These are phyloP conservation scores for Leccinum boreale DNA, from an alignment of 768 basidiomycete genomes.

Conservation along the genomic window DNA sequence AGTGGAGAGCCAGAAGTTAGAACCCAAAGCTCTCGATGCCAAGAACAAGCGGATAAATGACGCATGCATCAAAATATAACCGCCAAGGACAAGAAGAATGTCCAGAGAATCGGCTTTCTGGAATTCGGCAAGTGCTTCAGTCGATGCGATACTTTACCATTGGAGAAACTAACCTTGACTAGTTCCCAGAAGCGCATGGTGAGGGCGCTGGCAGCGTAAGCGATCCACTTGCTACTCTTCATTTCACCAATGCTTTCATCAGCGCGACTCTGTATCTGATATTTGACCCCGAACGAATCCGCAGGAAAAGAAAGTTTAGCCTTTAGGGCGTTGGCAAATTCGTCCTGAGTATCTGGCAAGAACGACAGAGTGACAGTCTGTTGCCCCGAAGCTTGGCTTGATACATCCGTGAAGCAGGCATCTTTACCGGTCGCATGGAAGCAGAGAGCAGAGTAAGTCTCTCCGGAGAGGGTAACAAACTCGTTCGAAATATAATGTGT, in stretches of 20 bases:
- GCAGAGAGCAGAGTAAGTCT: slow-evolving; percentile 51
- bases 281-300: slow-evolving; percentile 44
- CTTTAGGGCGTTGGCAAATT: slow-evolving; percentile 43
- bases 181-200: slow-evolving; percentile 83
- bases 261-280: slow-evolving; percentile 46
- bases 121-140: slow-evolving; percentile 15
- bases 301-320: slow-evolving; percentile 26
- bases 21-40: slow-evolving; percentile 83
- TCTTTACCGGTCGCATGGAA: slow-evolving; percentile 33
- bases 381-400: slow-evolving; percentile 34
- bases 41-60: slow-evolving; percentile 91
- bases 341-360: slow-evolving; percentile 45
- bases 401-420: slow-evolving; percentile 41
- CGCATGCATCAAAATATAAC: slow-evolving; percentile 93
- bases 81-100: slow-evolving; percentile 89
- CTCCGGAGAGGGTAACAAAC: slow-evolving; percentile 41
- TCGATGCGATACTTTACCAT: neutral
- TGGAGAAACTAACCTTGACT: slow-evolving; percentile 55
- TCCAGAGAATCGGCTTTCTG: slow-evolving; percentile 95
- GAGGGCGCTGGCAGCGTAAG: slow-evolving; percentile 76
- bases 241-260: slow-evolving; percentile 62
- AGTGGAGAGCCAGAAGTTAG: slow-evolving; percentile 61
- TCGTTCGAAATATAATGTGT: slow-evolving; percentile 45
- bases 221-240: slow-evolving; percentile 83
- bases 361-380: slow-evolving; percentile 52